Base-by-base conservation (phyloP, 495 filamentous ascomycete species). In the Lasiosphaeris hirsuta region DNA sequence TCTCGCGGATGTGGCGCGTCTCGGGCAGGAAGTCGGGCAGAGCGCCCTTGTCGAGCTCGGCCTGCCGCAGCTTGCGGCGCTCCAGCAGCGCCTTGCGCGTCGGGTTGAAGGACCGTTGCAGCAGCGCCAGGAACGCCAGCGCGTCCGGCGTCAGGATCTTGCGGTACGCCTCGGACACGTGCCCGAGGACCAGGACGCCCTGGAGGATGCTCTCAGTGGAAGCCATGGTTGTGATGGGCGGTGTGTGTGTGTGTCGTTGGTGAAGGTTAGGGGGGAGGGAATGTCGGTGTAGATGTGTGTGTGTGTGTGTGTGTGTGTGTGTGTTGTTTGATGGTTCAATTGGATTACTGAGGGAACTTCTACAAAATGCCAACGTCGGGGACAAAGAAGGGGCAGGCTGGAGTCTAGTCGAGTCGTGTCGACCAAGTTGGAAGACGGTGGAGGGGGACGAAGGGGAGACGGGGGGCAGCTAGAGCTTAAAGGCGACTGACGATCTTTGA, bases 21-120 rank as follows among this genome's bases (percentile, higher is more conserved):
- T 97, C 90, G 60, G 92, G 90, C 36, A 97, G 85, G 80, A 99
- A 99, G 75, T 96, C 92, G 56, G 86, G 92, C n/a, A 97, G 82
- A 36, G 81, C 68, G 58, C 94, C 94, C 72, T 88, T 90, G 77
- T 99, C 95, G 59, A 97, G 86, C 80, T 97, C 92, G 56, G 88
- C 88, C 79, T 99, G 94, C 70, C 95, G 90, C 60, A 86, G 76
- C 63, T 86, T 78, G 52, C 94, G 90, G 64, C 91, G 88, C 72
- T 96, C 85, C 18, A 98, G 84, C 40, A 98, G 84, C 18, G 86
- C 81, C 74, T 97, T 96, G 75, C 94, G 90, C 40, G 86, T 96
- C 41, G 71, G 69, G 73, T 97, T 96, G 84, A 97, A 98, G 39
- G 90, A 88, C 62, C 92, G 87, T 74, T 98, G 94, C 57, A 98